phyloP scores from a whole-genome alignment of 2,329 filamentous ascomycete genomes.

The Massarina eburnea region DNA sequence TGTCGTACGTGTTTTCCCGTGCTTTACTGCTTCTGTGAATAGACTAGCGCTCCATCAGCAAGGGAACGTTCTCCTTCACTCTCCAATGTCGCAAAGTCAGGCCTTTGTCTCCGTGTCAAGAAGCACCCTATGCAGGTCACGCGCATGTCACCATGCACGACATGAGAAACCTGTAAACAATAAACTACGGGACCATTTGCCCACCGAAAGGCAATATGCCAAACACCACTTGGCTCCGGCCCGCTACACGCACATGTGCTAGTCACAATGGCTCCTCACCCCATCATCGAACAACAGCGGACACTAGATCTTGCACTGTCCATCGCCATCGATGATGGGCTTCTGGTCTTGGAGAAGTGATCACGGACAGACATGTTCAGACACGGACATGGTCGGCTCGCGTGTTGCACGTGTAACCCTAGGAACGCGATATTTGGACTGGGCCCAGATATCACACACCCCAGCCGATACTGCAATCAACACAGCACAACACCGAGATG shows the following conservation, averaged over 20 bases:
- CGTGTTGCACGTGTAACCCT: not conserved
- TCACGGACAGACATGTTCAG: not conserved
- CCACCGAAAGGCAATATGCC: not conserved
- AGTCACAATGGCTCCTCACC: not conserved
- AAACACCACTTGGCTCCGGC: not conserved
- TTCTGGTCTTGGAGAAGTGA: not conserved
- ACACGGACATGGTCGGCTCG: not conserved
- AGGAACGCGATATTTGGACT: not conserved
- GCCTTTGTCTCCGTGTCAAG: not conserved
- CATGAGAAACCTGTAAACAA: not conserved
- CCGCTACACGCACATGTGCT: not conserved
- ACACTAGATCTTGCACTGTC: no score
- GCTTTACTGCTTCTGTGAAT: constrained; percentile 1
- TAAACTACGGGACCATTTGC: not conserved
- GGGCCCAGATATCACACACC: not conserved
- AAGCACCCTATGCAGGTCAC: not conserved
- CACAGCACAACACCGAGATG: not conserved
- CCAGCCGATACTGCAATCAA: not conserved
- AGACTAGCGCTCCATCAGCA: constrained; percentile 1
- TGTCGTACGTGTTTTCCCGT: constrained; percentile 4
- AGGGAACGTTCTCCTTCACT: not conserved
- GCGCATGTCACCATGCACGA: not conserved
- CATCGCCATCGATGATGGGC: not conserved
- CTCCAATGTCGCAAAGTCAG: not conserved
- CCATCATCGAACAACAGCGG: not conserved